Conservation (phyloP, 371 early-diverging fungal genomes). For the Choanephora cucurbitarum region DNA sequence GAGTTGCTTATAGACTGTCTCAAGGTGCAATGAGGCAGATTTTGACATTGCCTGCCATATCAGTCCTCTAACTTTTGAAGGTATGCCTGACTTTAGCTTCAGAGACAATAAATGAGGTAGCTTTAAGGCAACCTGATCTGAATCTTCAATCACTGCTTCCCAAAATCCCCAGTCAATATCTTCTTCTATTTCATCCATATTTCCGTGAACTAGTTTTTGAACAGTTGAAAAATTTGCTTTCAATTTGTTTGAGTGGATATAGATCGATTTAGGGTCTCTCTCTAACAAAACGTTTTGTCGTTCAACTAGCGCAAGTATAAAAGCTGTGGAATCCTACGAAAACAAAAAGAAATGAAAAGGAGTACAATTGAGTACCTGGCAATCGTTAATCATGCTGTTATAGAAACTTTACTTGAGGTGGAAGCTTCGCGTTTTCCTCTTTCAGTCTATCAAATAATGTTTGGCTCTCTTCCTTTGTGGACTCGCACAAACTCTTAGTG, state of each 20-base stretch:
- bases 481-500: background rate
- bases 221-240: constrained; percentile 53
- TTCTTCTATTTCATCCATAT: constrained; percentile 24
- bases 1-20: constrained; percentile 82
- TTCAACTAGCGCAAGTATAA: constrained; percentile 60
- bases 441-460: constrained; percentile 25
- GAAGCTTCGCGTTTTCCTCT: constrained; percentile 41
- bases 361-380: background rate
- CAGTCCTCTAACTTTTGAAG: constrained; percentile 80
- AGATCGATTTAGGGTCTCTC: constrained; percentile 59
- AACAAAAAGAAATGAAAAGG: constrained; percentile 6
- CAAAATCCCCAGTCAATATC: constrained; percentile 91
- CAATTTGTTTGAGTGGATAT: constrained; percentile 54
- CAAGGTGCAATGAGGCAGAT: constrained; percentile 73
- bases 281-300: constrained; percentile 57
- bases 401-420: constrained; percentile 34
- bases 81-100: constrained; percentile 82
- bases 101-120: constrained; percentile 63
- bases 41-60: constrained; percentile 93
- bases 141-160: constrained; percentile 87
- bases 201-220: constrained; percentile 44
- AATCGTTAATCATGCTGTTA: background rate
- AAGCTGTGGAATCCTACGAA: constrained; percentile 53
- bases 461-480: background rate
- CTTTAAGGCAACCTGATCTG: constrained; percentile 60